Base-by-base conservation (phyloP, 169 alveolate species). In the Eimeria tenella region DNA sequence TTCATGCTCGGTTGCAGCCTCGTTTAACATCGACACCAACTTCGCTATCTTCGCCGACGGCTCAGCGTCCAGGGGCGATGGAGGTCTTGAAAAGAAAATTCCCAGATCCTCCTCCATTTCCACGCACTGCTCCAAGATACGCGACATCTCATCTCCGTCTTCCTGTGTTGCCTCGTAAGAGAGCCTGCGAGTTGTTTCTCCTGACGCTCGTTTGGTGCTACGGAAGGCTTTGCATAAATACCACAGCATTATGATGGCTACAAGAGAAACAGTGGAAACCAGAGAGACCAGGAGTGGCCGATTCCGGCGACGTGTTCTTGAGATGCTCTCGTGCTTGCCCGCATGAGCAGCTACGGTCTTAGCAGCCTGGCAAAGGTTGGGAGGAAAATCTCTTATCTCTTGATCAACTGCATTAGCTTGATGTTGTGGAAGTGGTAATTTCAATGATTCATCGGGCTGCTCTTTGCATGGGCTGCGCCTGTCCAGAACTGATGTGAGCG, bases 1-100 rank as follows among this genome's bases (percentile, higher is more conserved):
- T 21, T 75, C 86, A 50, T 50, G 65, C 49, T 75, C 65, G 8
- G 63, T n/a, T 17, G 65, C 86, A 50, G 86, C 86, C 0, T 19
- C 65, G 7, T 17, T 17, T 75, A 75, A n/a, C 50, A 7, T 49
- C 42, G 50, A 19, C 7, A 52, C 86, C n/a, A 75, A 5, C 21
- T 55, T 49, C 53, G 49, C 65, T 75, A 75, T 49, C 49, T 63
- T 15, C 4, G 19, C 9, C 53, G n/a, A n/a, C 19, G 62, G 68
- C 50, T 52, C 86, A 13, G n/a, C n/a, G 11, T 4, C 21, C 49
- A 49, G 1, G 5, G 19, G 49, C 52, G 65, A 17, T 15, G 19
- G 8, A 15, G 63, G 65, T n/a, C 86, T 19, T 52, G 6, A 50
- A 1, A 5, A 11, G 50, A 50, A 5, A 75, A 75, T 5, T 9